phyloP scores from a whole-genome alignment of 352 stramenopile genomes.

The Phytophthora ramorum region DNA sequence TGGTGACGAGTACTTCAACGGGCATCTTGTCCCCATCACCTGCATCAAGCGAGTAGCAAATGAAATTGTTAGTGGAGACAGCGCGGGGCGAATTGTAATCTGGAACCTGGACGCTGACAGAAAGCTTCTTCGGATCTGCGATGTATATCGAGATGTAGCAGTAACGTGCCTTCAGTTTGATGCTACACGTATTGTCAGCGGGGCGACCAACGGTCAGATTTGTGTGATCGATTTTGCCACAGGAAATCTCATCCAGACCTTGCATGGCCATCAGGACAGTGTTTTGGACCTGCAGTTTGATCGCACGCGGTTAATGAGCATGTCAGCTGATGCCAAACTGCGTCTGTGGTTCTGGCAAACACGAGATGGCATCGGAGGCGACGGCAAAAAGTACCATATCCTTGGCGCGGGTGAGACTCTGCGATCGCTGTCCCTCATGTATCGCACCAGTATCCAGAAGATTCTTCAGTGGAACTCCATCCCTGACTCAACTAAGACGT shows the following conservation, averaged over 20 bases:
- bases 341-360: conserved; percentile 79
- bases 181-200: conserved; percentile 75
- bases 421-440: conserved; percentile 76
- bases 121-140: conserved; percentile 70
- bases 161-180: conserved; percentile 82
- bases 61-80: conserved; percentile 80
- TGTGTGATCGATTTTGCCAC: conserved; percentile 83
- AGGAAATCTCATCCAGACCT: conserved; percentile 68
- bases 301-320: conserved; percentile 68
- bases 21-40: conserved; percentile 60
- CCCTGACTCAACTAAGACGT: conserved; percentile 71
- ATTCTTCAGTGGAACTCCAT: conserved; percentile 78
- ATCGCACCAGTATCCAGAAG: conserved; percentile 75
- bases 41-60: conserved; percentile 67
- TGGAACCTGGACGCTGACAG: conserved; percentile 76
- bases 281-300: conserved; percentile 82
- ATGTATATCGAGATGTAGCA: conserved; percentile 52
- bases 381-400: conserved; percentile 79
- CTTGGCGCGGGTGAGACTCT: conserved; percentile 73
- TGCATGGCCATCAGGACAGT: conserved; percentile 51
- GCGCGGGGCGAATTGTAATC: conserved; percentile 60
- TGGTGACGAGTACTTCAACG: conserved; percentile 56
- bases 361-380: conserved; percentile 41
- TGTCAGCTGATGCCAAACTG: conserved; percentile 63
- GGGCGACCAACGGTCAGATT: conserved; percentile 54